Percentiles rank a stretch among this genome's conserved stretches.
Conservation (phyloP, 306 rosid genomes). For the Cicer judaicum region DNA sequence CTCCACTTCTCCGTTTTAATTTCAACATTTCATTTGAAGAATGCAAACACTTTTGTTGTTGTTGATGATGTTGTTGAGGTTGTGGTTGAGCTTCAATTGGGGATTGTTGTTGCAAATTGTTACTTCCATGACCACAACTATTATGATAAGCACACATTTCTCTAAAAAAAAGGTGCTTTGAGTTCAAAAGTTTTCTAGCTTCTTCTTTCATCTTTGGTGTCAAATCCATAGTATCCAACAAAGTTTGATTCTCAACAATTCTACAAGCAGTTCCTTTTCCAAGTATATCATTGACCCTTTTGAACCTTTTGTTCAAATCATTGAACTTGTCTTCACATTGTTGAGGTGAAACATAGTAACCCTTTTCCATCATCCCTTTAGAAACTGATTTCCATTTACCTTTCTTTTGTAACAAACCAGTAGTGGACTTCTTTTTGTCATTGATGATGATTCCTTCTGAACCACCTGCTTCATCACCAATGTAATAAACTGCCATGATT, state of each 20-base stretch:
- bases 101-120: background rate
- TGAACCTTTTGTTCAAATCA: conserved; percentile 92
- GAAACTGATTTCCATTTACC: conserved; percentile 98
- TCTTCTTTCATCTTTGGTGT: conserved; percentile 77
- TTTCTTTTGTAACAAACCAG: conserved; percentile 83
- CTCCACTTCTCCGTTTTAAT: conserved; percentile 50
- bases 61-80: conserved; percentile 15
- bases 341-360: conserved; percentile 90
- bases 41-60: conserved; percentile 57
- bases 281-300: conserved; percentile 90
- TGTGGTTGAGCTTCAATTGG: background rate
- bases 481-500: conserved; percentile 87
- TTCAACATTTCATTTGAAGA: conserved; percentile 55
- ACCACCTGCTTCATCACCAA: conserved; percentile 83
- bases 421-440: conserved; percentile 58
- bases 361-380: conserved; percentile 85
- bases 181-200: conserved; percentile 75
- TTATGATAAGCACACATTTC: conserved; percentile 99
- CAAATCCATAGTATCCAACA: conserved; percentile 83
- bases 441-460: conserved; percentile 55
- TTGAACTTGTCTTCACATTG: conserved; percentile 98
- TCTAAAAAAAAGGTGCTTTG: conserved; percentile 89
- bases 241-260: conserved; percentile 80
- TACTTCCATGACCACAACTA: conserved; percentile 67
- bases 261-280: conserved; percentile 92